A percentile compares a stretch with the other conserved stretches of the same genome.
Conservation (phyloP, 768 basidiomycete genomes). For the Lactarius hatsudake region DNA sequence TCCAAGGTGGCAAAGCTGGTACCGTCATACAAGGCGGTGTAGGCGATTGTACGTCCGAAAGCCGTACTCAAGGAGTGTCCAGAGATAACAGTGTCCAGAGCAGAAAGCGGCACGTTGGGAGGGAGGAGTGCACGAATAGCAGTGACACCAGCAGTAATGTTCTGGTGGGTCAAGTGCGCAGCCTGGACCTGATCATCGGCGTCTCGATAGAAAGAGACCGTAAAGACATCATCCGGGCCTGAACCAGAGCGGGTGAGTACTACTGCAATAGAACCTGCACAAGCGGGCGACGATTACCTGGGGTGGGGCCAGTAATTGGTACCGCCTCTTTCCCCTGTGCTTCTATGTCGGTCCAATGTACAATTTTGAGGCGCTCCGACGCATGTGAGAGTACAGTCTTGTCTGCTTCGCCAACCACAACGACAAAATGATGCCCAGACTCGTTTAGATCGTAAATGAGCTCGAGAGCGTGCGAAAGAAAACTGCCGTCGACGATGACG, state of each 20-base stretch:
- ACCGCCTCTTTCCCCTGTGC: slow-evolving; percentile 55
- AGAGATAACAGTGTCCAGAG: slow-evolving; percentile 76
- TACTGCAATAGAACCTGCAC: background rate
- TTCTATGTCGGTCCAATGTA: slow-evolving; percentile 70
- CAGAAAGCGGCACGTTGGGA: slow-evolving; percentile 59
- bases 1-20: slow-evolving; percentile 66
- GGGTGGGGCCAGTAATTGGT: slow-evolving; percentile 41
- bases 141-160: slow-evolving; percentile 86
- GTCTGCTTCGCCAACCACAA: slow-evolving; percentile 69
- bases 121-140: slow-evolving; percentile 76
- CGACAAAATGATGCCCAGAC: slow-evolving; percentile 48
- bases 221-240: slow-evolving; percentile 65
- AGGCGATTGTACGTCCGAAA: slow-evolving; percentile 77
- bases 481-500: slow-evolving; percentile 65
- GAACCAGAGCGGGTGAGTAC: slow-evolving; percentile 10
- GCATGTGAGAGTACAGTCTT: slow-evolving; percentile 45
- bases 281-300: slow-evolving; percentile 44
- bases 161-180: slow-evolving; percentile 74
- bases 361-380: slow-evolving; percentile 52
- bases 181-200: slow-evolving; percentile 54
- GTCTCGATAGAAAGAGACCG: slow-evolving; percentile 61
- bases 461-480: slow-evolving; percentile 70
- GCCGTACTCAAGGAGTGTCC: slow-evolving; percentile 70
- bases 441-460: slow-evolving; percentile 61
- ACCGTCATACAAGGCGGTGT: slow-evolving; percentile 74